Evolutionary conservation across 2,329 filamentous ascomycete species (phyloP).

Genomic region (Nothomitra cinnamomea): DNA sequence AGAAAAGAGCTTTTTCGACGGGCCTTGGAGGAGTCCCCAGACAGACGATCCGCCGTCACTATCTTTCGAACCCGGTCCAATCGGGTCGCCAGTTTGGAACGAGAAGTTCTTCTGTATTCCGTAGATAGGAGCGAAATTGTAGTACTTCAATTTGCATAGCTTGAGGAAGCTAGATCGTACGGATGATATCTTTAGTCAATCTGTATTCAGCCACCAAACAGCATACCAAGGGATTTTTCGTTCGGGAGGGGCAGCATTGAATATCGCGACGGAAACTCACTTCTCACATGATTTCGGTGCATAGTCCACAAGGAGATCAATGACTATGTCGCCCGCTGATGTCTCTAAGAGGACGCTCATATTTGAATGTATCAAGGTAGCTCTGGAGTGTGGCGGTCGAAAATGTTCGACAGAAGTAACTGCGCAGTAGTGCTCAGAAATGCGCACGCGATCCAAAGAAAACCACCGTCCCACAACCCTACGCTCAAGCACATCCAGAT

Average conservation of each 20-base stretch:
- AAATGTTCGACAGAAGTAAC: neutral
- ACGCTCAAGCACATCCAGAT: neutral
- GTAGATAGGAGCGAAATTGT: conserved; percentile 90
- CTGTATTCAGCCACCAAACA: conserved; percentile 33
- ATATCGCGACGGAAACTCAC: conserved; percentile 37
- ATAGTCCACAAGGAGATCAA: conserved; percentile 78
- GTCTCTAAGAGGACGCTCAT: conserved; percentile 96
- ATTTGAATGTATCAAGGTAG: conserved; percentile 5
- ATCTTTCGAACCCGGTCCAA: conserved; percentile 66
- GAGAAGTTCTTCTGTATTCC: conserved; percentile 90
- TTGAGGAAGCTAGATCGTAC: conserved; percentile 62
- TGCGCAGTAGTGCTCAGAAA: neutral
- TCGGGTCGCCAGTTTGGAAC: conserved; percentile 87
- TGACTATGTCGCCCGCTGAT: conserved; percentile 81
- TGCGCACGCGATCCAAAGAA: neutral
- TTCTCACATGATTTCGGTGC: conserved; percentile 90
- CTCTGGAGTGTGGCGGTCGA: conserved; percentile 1
- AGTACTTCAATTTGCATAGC: conserved; percentile 98
- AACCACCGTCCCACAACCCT: neutral
- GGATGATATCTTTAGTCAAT: conserved; percentile 32
- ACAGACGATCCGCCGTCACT: conserved; percentile 89
- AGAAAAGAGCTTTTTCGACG: conserved; percentile 58
- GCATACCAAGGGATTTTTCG: conserved; percentile 11
- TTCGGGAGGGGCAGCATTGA: conserved; percentile 7
- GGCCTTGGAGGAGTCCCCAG: conserved; percentile 64